A percentile compares a stretch with the other conserved stretches of the same genome.
phyloP scores from a whole-genome alignment of 176 grass and related monocot species.

The Neostapfia colusana region DNA sequence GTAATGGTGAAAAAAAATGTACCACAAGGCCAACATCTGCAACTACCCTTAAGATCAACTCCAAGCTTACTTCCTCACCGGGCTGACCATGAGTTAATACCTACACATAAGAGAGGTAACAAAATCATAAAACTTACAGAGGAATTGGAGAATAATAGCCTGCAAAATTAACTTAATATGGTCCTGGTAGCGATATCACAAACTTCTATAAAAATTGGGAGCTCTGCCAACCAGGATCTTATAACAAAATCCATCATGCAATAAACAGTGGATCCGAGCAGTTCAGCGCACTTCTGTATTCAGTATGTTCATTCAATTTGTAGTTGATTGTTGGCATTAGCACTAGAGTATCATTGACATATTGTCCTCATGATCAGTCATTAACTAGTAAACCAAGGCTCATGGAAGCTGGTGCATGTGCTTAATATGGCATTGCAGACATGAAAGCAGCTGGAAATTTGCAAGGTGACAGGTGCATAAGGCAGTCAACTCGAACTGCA shows the following conservation, averaged over 20 bases:
- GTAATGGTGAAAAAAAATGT: slow-evolving; percentile 30
- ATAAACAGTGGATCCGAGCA: neutral
- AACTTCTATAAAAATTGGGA: neutral
- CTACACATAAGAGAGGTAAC: slow-evolving; percentile 34
- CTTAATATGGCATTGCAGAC: neutral
- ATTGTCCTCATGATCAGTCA: neutral
- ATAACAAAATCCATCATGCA: slow-evolving; percentile 4
- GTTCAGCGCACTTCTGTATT: neutral
- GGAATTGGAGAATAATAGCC: neutral
- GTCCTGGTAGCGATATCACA: neutral
- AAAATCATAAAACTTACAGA: neutral
- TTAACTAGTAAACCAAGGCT: neutral
- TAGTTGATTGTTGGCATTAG: neutral
- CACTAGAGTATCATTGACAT: slow-evolving; percentile 6
- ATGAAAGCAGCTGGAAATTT: slow-evolving; percentile 15
- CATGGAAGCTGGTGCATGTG: neutral
- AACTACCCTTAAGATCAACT: slow-evolving; percentile 88
- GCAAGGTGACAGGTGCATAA: neutral
- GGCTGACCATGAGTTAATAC: slow-evolving; percentile 52
- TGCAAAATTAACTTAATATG: neutral
- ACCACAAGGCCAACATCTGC: slow-evolving; percentile 99
- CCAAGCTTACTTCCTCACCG: slow-evolving; percentile 52
- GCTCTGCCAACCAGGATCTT: neutral
- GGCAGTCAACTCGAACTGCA: neutral
- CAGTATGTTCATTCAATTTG: slow-evolving; percentile 1